phyloP scores from a whole-genome alignment of 805 yeast genomes.

The Limtongozyma cylindracea region DNA sequence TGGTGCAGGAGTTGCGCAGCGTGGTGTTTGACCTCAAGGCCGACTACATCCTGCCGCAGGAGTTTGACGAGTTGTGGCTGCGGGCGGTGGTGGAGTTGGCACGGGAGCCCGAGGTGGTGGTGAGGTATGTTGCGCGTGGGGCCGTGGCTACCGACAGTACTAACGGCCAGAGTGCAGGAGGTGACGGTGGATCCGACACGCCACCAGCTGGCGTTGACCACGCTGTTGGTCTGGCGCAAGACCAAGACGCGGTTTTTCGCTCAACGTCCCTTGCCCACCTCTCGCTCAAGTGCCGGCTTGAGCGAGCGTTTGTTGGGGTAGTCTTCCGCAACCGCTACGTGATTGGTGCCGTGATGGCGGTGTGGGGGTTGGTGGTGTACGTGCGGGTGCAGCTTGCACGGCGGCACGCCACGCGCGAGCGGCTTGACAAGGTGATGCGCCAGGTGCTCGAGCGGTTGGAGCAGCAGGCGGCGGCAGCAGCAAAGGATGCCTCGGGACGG shows the following conservation, averaged over 20 bases:
- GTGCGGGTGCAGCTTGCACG: neutral
- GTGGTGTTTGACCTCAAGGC: conserved; percentile 20
- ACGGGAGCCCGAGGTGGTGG: conserved; percentile 42
- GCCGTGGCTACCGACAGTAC: no score
- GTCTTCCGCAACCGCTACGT: conserved; percentile 27
- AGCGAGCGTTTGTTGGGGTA: no score
- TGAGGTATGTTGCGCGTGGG: conserved; percentile 37
- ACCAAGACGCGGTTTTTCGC: conserved; percentile 22
- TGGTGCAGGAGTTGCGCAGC: conserved; percentile 21
- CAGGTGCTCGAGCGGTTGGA: conserved; percentile 25
- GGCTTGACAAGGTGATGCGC: conserved; percentile 16
- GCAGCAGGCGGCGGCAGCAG: conserved; percentile 18
- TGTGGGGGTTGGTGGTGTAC: conserved; percentile 1
- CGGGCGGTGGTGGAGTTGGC: conserved; percentile 35
- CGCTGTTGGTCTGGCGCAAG: no score
- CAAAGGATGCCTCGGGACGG: conserved; percentile 5
- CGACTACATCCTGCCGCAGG: conserved; percentile 24
- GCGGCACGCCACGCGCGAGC: conserved; percentile 6
- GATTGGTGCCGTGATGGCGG: conserved; percentile 8
- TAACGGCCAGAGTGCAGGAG: no score
- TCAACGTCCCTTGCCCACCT: conserved; percentile 45
- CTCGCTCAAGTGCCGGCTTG: conserved; percentile 26
- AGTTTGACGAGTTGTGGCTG: conserved; percentile 54
- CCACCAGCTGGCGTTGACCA: no score
- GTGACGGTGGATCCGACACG: no score